Base-by-base conservation (phyloP, 345 rosid genomes). In the Populus davidiana region DNA sequence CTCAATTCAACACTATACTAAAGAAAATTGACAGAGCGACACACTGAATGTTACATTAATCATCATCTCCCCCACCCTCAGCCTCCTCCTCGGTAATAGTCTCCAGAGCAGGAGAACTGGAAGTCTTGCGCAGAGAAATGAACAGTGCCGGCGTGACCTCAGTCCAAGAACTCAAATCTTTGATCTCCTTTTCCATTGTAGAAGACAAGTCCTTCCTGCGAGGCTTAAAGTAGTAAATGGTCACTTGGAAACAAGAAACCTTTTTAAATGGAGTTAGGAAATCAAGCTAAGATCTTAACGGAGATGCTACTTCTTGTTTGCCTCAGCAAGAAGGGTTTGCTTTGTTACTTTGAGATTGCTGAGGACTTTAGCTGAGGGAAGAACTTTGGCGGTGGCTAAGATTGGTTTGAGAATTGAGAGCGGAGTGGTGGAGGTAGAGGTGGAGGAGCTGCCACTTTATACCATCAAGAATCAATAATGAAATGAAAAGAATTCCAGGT, bases 81-180 rank as follows among this genome's bases (percentile, higher is more conserved):
- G 49, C 70, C 35, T 83, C 90, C 41, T 80, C 89, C 73, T 89
- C 92, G 27, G 54, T 16, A n/a, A 89, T 89, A 2, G 90, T 87
- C 86, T 85, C 89, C 66, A 89, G 52, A 1, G 2, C 72, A 2
- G 88, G 86, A 27, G 70, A 63, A 62, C 35, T 79, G 5, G 85
- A 83, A 36, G 74, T 62, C 74, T 69, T 85, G 65, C n/a, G 73
- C 12, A 69, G 61, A n/a, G 80, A 78, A 49, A 85, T 31, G 59
- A 87, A n/a, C 21, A 77, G 81, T 7, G 86, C 75, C 0, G 87
- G 89, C 16, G 84, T 87, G 8, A 85, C 82, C 69, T 87, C 90
- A 66, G 69, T 52, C 87, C 86, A 86, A 41, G 70, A 76, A 49
- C 79, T 69, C 84, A 79, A 56, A 69, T 35, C 56, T 52, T 72